Percentiles rank a stretch among this genome's conserved stretches.
Conservation (phyloP, 2,329 filamentous ascomycete species). For the Ramichloridium luteum region DNA sequence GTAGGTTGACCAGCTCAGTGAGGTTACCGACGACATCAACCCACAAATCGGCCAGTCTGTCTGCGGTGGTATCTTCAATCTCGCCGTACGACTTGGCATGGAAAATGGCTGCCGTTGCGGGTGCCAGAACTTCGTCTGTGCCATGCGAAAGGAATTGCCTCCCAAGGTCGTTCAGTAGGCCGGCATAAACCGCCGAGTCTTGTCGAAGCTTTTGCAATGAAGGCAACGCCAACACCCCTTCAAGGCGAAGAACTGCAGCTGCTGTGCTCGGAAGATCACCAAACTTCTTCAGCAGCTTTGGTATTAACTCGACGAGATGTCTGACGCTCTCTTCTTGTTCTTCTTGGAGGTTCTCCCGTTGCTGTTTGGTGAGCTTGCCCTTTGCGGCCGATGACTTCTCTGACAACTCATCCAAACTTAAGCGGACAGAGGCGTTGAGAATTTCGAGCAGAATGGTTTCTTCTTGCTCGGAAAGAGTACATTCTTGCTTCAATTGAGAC, state of each 20-base stretch:
- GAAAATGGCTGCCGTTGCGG: conserved; percentile 70
- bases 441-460: conserved; percentile 80
- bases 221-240: conserved; percentile 75
- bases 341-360: conserved; percentile 51
- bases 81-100: conserved; percentile 81
- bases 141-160: conserved; percentile 91
- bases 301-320: conserved; percentile 66
- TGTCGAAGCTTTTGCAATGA: conserved; percentile 82
- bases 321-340: conserved; percentile 68
- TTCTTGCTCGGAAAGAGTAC: conserved; percentile 62
- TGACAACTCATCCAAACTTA: conserved; percentile 52
- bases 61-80: conserved; percentile 71
- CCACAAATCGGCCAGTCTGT: conserved; percentile 72
- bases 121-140: conserved; percentile 69
- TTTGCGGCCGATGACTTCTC: conserved; percentile 49
- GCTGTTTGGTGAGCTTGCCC: conserved; percentile 44
- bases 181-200: conserved; percentile 66
- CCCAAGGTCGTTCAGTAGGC: conserved; percentile 79
- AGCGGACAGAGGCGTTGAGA: conserved; percentile 68
- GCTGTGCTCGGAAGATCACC: conserved; percentile 81
- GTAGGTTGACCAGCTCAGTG: conserved; percentile 52
- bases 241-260: conserved; percentile 70
- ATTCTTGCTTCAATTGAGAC: conserved; percentile 54
- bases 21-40: conserved; percentile 68
- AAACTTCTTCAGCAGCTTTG: conserved; percentile 80